A percentile compares a stretch with the other conserved stretches of the same genome.
phyloP scores from a whole-genome alignment of 208 protist species.

The Trypanosoma rangeli region DNA sequence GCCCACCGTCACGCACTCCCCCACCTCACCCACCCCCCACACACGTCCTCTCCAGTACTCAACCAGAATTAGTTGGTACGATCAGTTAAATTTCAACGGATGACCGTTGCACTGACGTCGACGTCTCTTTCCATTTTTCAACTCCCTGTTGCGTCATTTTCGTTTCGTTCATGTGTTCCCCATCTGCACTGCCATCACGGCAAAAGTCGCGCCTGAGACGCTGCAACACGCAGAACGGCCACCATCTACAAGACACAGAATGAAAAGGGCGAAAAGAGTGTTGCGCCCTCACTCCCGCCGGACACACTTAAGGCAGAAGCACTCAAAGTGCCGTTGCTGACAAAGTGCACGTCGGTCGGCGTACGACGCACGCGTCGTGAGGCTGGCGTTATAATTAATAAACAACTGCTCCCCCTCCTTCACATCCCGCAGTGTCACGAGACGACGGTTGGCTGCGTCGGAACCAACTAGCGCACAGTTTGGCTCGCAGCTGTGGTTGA shows the following conservation, averaged over 20 bases:
- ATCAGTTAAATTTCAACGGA: too few relatives aligned
- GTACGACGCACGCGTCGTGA: conserved; percentile 70
- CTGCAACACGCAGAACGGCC: not conserved
- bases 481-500: conserved; percentile 90
- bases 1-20: too few relatives aligned
- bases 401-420: conserved; percentile 84
- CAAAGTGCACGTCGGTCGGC: conserved; percentile 75
- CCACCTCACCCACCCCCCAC: too few relatives aligned
- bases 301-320: conserved; percentile 80
- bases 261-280: conserved; percentile 7
- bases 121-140: too few relatives aligned
- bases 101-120: too few relatives aligned
- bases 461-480: conserved; percentile 67
- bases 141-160: too few relatives aligned
- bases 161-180: too few relatives aligned
- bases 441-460: conserved; percentile 22
- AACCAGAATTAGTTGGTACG: too few relatives aligned
- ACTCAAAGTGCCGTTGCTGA: conserved; percentile 85
- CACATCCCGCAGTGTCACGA: conserved; percentile 68
- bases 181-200: too few relatives aligned
- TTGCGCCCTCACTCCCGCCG: conserved; percentile 38
- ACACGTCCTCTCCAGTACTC: too few relatives aligned
- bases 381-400: conserved; percentile 81
- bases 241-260: conserved; percentile 4
- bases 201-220: too few relatives aligned